Evolutionary conservation across 257 asterid species (phyloP).

Genomic region (Solanum tarijense): DNA sequence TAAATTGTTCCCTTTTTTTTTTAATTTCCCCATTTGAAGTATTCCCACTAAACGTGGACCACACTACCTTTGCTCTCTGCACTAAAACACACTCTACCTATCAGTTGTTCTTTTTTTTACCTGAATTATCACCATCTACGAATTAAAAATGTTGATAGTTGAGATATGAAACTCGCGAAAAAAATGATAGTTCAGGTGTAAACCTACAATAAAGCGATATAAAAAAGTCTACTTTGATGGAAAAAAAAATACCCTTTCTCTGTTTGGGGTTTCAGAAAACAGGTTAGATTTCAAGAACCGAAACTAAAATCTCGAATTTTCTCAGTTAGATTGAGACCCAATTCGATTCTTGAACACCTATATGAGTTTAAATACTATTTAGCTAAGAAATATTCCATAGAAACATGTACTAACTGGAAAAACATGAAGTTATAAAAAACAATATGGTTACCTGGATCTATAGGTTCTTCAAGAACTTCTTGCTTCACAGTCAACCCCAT

Average conservation of each 20-base stretch:
- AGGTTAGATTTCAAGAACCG: background rate
- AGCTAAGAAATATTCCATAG: background rate
- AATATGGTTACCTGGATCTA: slow-evolving; percentile 36
- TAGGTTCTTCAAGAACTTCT: slow-evolving; percentile 37
- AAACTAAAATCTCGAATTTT: background rate
- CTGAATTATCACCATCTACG: background rate
- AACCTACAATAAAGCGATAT: background rate
- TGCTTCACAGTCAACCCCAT: slow-evolving; percentile 65
- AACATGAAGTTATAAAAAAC: background rate
- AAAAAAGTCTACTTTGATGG: background rate
- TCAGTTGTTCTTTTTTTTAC: background rate
- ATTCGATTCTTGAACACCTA: background rate
- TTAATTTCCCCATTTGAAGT: slow-evolving; percentile 7
- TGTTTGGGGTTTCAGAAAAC: background rate
- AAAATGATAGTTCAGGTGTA: background rate
- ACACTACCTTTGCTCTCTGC: background rate
- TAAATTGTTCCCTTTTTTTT: background rate
- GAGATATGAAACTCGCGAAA: background rate
- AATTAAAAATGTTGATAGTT: background rate
- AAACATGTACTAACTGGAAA: background rate
- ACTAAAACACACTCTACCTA: background rate
- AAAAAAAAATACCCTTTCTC: background rate
- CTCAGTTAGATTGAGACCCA: too few relatives aligned
- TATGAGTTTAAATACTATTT: background rate
- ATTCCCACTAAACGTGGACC: slow-evolving; percentile 10